Conservation (phyloP, 2,329 filamentous ascomycete genomes). For the Geoglossum cookeanum region DNA sequence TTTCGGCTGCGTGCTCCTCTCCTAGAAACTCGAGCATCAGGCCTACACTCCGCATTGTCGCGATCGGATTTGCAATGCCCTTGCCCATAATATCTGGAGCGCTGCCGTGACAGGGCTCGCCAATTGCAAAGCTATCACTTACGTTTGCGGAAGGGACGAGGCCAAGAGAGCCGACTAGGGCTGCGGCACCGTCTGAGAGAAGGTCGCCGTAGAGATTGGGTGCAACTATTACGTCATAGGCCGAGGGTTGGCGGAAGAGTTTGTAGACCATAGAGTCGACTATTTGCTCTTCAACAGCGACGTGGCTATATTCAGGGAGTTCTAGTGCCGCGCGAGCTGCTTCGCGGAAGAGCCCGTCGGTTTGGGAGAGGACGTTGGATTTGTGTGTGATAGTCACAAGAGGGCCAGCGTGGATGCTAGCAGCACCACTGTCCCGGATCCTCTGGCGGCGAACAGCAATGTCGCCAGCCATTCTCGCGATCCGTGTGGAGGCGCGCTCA, state of each 20-base stretch:
- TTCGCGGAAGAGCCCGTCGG: constrained; percentile 83
- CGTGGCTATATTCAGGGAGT: constrained; percentile 38
- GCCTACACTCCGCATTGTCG: constrained; percentile 74
- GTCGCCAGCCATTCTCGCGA: constrained; percentile 83
- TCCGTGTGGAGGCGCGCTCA: constrained; percentile 64
- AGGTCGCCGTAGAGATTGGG: constrained; percentile 97
- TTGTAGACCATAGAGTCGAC: constrained; percentile 99
- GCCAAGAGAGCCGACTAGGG: constrained; percentile 77
- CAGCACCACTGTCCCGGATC: constrained; percentile 42
- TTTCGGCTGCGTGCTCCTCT: constrained; percentile 67
- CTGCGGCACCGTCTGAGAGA: constrained; percentile 83
- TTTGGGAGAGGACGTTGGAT: constrained; percentile 90
- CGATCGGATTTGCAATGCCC: constrained; percentile 90
- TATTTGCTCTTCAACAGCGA: constrained; percentile 86
- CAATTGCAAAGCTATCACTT: constrained; percentile 83
- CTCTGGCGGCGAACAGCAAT: constrained; percentile 77
- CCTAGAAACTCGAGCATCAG: constrained; percentile 94
- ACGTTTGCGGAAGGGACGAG: constrained; percentile 93
- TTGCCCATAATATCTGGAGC: constrained; percentile 89
- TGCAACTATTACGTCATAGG: constrained; percentile 95
- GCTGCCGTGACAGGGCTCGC: constrained; percentile 92
- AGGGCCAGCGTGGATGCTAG: constrained; percentile 45
- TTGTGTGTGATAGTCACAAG: constrained; percentile 97
- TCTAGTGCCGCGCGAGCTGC: constrained; percentile 57
- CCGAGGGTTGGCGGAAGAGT: constrained; percentile 85